These are phyloP conservation scores for Puccinia polysora DNA, from an alignment of 1,284 basidiomycete genomes.

Conservation along the genomic window DNA sequence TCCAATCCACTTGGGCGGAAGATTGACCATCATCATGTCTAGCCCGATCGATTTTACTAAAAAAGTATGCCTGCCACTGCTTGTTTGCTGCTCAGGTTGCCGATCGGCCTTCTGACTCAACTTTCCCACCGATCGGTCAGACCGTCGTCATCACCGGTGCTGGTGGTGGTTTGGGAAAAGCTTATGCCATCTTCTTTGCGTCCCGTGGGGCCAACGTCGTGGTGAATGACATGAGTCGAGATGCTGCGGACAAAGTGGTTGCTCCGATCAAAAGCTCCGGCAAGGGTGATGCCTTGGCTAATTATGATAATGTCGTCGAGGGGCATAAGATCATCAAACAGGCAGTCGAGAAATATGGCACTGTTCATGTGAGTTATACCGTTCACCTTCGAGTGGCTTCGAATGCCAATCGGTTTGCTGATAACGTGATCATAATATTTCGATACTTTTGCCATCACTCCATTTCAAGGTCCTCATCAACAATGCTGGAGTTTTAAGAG, in stretches of 20 bases:
- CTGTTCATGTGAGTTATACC: conserved; percentile 65
- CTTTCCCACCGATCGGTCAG: conserved; percentile 60
- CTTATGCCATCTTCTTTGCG: conserved; percentile 84
- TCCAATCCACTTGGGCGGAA: no score
- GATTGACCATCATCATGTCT: not conserved
- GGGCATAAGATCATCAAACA: conserved; percentile 75
- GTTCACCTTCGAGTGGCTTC: no score
- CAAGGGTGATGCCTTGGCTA: conserved; percentile 66
- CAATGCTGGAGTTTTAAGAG: conserved; percentile 64
- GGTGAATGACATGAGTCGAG: conserved; percentile 86
- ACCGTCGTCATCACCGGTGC: conserved; percentile 93
- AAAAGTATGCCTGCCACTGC: conserved; percentile 10
- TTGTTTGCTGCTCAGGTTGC: no score
- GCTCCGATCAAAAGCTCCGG: conserved; percentile 85
- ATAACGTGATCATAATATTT: no score
- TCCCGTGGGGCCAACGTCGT: conserved; percentile 87
- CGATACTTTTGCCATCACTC: not conserved
- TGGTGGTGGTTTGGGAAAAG: conserved; percentile 85
- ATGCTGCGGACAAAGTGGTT: conserved; percentile 86
- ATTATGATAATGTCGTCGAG: conserved; percentile 83
- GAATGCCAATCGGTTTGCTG: no score
- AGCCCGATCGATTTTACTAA: not conserved
- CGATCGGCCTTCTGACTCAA: no score
- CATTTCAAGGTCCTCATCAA: conserved; percentile 60
- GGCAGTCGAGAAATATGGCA: conserved; percentile 80